Percentiles rank a stretch among this genome's conserved stretches.
Conservation (phyloP, 1,139 yeast species). For the Yamadazyma triangularis region DNA sequence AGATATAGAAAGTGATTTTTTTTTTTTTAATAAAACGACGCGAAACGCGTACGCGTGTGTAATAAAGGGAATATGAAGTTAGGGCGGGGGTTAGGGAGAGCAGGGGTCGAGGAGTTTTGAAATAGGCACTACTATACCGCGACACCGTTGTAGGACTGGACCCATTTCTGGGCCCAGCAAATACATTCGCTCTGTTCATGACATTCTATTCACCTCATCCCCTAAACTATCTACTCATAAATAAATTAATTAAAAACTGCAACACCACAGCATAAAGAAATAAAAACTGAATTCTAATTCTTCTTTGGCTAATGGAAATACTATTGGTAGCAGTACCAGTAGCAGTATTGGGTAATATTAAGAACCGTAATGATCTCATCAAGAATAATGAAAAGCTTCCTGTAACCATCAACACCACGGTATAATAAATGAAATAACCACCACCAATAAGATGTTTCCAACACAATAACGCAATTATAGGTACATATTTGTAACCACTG, state of each 20-base stretch:
- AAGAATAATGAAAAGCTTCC: slow-evolving; percentile 63
- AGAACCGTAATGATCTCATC: slow-evolving; percentile 78
- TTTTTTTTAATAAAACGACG: too few relatives aligned
- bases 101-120: too few relatives aligned
- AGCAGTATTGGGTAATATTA: slow-evolving; percentile 59
- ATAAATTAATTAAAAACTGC: slow-evolving; percentile 51
- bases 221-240: slow-evolving; percentile 21
- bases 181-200: too few relatives aligned
- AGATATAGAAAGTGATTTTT: too few relatives aligned
- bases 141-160: too few relatives aligned
- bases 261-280: slow-evolving; percentile 81
- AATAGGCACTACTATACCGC: too few relatives aligned
- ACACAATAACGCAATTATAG: slow-evolving; percentile 55
- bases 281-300: slow-evolving; percentile 80
- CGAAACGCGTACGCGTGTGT: too few relatives aligned
- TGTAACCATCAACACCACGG: slow-evolving; percentile 38
- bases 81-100: too few relatives aligned
- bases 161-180: too few relatives aligned
- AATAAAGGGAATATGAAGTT: too few relatives aligned
- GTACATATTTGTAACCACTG: slow-evolving; percentile 92
- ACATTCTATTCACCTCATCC: too few relatives aligned
- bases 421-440: slow-evolving; percentile 35
- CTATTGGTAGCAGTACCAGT: slow-evolving; percentile 41
- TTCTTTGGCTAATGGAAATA: slow-evolving; percentile 63
- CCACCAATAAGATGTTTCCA: slow-evolving; percentile 38